A percentile compares a stretch with the other conserved stretches of the same genome.
Evolutionary conservation across 306 rosid species (phyloP).

Genomic region (Gastrolobium bilobum): DNA sequence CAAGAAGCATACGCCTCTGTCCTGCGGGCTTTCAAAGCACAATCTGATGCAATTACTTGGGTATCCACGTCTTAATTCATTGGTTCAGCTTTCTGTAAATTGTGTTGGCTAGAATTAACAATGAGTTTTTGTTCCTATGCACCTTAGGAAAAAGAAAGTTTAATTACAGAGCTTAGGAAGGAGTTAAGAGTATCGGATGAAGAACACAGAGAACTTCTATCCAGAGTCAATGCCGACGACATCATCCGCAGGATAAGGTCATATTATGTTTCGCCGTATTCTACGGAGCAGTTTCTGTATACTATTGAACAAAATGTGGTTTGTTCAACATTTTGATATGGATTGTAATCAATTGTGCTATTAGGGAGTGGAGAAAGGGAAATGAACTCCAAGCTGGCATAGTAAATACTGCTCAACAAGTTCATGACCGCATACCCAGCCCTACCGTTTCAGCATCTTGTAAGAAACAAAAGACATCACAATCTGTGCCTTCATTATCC

Average conservation of each 20-base stretch:
- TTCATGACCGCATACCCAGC: constrained; percentile 69
- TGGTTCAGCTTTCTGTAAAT: constrained; percentile 19
- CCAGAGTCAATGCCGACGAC: constrained; percentile 82
- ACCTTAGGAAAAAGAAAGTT: constrained; percentile 81
- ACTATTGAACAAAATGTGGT: constrained; percentile 42
- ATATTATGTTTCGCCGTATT: constrained; percentile 41
- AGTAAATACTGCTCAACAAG: constrained; percentile 59
- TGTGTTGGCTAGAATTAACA: constrained; percentile 7
- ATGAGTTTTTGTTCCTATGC: constrained; percentile 11
- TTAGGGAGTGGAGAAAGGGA: constrained; percentile 87
- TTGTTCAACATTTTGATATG: constrained; percentile 44
- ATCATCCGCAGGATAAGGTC: constrained; percentile 81
- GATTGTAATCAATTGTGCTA: constrained; percentile 47
- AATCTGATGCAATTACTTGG: constrained; percentile 86
- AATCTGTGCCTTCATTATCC: constrained; percentile 53
- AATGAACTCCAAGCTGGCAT: constrained; percentile 73
- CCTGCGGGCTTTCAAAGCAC: constrained; percentile 90
- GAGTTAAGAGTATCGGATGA: constrained; percentile 93
- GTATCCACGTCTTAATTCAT: constrained; percentile 35
- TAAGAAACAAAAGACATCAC: constrained; percentile 78
- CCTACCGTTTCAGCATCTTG: constrained; percentile 79
- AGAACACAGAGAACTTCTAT: constrained; percentile 85
- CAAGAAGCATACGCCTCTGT: constrained; percentile 89
- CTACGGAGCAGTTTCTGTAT: constrained; percentile 41
- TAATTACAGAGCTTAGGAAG: constrained; percentile 92